Base-by-base conservation (phyloP, 371 early-diverging fungal genomes). In the Mortierella sp. region DNA sequence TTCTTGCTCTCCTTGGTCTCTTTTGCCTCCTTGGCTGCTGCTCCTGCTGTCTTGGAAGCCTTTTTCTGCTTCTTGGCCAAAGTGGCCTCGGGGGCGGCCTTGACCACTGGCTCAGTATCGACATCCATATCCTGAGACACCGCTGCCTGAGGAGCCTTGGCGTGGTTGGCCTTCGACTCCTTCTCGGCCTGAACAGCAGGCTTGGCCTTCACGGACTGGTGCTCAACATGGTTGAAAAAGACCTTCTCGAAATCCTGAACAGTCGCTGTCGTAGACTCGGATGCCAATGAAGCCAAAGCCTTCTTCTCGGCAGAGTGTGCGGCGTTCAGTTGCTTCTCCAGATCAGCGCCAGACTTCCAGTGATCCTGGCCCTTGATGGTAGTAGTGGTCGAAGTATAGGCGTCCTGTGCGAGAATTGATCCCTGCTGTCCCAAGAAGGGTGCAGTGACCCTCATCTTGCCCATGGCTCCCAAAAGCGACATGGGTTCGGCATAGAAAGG, bases 391-490 rank as follows among this genome's bases (percentile, higher is more conserved):
- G 76, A 51, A 1, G 78, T 78, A 71, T 75, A 84, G 8, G 81
- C 78, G 11, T 84, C 85, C 76, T 84, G 81, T 19, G 75, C 75
- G 19, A 81, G 54, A 37, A 77, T 61, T 14, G 72, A 24, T 76
- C 80, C 80, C 10, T 55, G 54, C 34, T 79, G 77, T 6, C 83
- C 83, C 48, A 83, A 53, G 74, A 91, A 91, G 3, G 87, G 87
- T 2, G 89, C 89, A n/a, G 92, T 91, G 2, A 86, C 74, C 57
- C 88, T 90, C 92, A 93, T 91, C 46, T 88, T 90, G 48, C 93
- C 93, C 89, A 95, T 89, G 26, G 94, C 95, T 0, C 93, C 88
- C 88, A 94, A 81, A 43, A 95, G 88, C 8, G 95, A 93, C 80
- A 94, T 89, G 40, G 93, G 92, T 40, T 93, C 91, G 67, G 91